Base-by-base conservation (phyloP, 1,139 yeast genomes). In the Meyerozyma sp. region DNA sequence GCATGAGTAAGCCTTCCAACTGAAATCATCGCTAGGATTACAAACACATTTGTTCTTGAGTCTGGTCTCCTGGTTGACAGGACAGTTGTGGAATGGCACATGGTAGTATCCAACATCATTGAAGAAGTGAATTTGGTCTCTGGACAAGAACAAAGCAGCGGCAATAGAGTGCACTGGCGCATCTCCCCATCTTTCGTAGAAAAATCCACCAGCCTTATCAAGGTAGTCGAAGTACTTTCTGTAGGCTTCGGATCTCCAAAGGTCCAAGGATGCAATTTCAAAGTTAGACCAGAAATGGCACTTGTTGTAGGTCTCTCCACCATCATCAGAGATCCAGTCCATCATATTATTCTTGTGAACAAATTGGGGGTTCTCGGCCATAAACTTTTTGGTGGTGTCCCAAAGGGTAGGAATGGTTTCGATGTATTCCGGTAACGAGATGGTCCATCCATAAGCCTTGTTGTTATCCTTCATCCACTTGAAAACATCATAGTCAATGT, bases 171-270 rank as follows among this genome's bases (percentile, higher is more conserved):
- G 96, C 34, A 88, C 83, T 32, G 96, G 95, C 10, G 95, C 95
- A 65, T 87, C 96, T 48, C 95, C 95, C 95, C 95, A 88, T 61
- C 95, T 77, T 67, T 88, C 95, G 61, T 88, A 88, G 66, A 84
- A 88, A 68, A 88, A 88, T 5, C 95, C 95, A 57, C 95, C 96
- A 13, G 85, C 77, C 51, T 78, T 66, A 61, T 87, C 96, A 54
- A 87, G 75, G 57, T 73, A 70, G 29, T 84, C 84, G 54, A 87
- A 88, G 62, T 82, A 87, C 42, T 75, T 73, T 43, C 67, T 63
- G 61, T 86, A 87, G 14, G 87, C 87, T 42, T 82, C 78, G 21
- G 80, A 66, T 61, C 95, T 76, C 87, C 88, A 87, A 57, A 87
- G 77, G 44, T 80, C 75, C 61, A 87, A 73, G 42, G 81, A 79